Evolutionary conservation across 805 yeast genomes (phyloP), one percentile per base, ranked within the genome.

Genomic region (Wickerhamiella siamensis): DNA sequence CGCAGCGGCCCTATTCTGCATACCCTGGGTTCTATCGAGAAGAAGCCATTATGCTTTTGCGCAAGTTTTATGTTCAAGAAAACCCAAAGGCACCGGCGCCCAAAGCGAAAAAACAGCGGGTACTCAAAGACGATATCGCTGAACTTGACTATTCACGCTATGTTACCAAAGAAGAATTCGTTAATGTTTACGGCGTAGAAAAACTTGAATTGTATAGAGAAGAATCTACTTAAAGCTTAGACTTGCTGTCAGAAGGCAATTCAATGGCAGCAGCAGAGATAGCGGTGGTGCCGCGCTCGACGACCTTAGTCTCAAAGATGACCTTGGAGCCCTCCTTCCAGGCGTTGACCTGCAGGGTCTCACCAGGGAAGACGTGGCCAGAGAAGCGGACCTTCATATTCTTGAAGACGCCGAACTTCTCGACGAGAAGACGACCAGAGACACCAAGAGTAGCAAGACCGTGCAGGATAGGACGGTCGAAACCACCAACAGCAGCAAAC

Each of bases 361-460:
- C 96, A 50, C 97, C 98, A 6, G 96, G 96, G 73, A 74, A 87
- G 19, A 88, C 96, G 53, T 82, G 78, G 54, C 86, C 86, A 17
- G 94, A 73, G 62, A 88, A 88, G 58, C 97, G 77, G 14, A 75
- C 91, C 68, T 88, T 88, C 59, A 84, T 71, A 66, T 86, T 95
- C 55, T 72, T 72, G 61, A 79, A 82, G 31, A 71, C 67, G 37
- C 98, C 97, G 61, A 65, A 88, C 54, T 81, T 70, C 53, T 86
- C 95, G 53, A 71, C 69, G 49, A 88, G 67, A 15, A 74, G 71
- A 60, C 87, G 83, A 24, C 79, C 79, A 33, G 82, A 65, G 45
- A 87, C 72, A 47, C 98, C 98, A 59, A 83, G 75, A 16, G 83
- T 72, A 55, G 93, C 81, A 62, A 88, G 71, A 34, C 98, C 98